These are phyloP conservation scores for Perilla frutescens DNA, from an alignment of 257 asterid genomes.

Conservation along the genomic window DNA sequence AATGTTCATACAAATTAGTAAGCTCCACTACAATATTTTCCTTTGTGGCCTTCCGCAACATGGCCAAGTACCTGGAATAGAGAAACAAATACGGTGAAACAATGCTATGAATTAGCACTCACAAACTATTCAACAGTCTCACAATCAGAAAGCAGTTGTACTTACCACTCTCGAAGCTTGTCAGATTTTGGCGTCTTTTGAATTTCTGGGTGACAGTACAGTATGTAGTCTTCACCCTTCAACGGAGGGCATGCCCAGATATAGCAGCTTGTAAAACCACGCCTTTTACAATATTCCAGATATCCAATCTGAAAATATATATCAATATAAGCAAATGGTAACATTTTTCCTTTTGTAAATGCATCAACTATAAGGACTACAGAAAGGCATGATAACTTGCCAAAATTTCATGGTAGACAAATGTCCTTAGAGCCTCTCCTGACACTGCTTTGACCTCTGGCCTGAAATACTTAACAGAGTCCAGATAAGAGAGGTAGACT, in stretches of 20 bases:
- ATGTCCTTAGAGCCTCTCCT: constrained; percentile 99
- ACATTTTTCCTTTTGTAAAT: constrained; percentile 3
- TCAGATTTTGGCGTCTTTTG: constrained; percentile 99
- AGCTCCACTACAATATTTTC: constrained; percentile 87
- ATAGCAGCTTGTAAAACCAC: constrained; percentile 97
- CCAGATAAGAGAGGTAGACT: constrained; percentile 96
- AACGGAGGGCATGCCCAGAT: constrained; percentile 99
- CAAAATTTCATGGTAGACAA: constrained; percentile 97
- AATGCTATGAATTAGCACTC: constrained; percentile 26
- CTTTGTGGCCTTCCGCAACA: constrained; percentile 86
- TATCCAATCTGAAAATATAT: constrained; percentile 77
- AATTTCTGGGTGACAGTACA: constrained; percentile 99
- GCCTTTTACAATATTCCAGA: constrained; percentile 90
- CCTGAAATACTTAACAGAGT: constrained; percentile 97
- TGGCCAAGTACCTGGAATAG: constrained; percentile 83
- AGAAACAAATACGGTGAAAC: constrained; percentile 29
- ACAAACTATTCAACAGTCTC: constrained; percentile 14
- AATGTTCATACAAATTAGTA: constrained; percentile 87
- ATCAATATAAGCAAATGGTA: constrained; percentile 17
- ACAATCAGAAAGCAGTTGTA: constrained; percentile 29
- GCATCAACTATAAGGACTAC: constrained; percentile 19
- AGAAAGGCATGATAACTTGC: constrained; percentile 50
- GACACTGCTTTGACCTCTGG: constrained; percentile 89
- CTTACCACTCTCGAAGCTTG: constrained; percentile 98
- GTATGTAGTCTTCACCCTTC: constrained; percentile 97